Evolutionary conservation across 305 asterid genomes (phyloP).

Genomic region (Ilex paraguariensis): DNA sequence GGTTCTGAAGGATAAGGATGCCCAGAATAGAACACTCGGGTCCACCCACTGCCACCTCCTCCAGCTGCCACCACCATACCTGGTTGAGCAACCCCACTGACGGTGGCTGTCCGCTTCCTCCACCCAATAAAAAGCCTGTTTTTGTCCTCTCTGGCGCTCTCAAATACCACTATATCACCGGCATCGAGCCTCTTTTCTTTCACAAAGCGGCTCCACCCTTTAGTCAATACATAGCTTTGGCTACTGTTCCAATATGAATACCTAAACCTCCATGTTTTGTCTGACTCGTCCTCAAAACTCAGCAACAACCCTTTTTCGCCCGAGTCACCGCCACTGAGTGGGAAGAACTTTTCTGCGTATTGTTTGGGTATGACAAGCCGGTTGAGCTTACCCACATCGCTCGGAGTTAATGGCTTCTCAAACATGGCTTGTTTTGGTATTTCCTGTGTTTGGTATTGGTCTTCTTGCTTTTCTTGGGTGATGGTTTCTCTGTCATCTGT

Average conservation of each 20-base stretch:
- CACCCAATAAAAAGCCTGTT: constrained; percentile 40
- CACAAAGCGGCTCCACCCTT: constrained; percentile 54
- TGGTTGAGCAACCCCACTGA: constrained; percentile 2
- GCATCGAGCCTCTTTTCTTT: constrained; percentile 44
- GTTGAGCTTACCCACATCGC: constrained; percentile 51
- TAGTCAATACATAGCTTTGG: constrained; percentile 47
- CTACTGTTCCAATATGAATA: constrained; percentile 53
- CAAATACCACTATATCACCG: constrained; percentile 39
- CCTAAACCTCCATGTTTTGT: constrained; percentile 39
- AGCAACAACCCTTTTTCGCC: constrained; percentile 37
- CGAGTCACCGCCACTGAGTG: constrained; percentile 20
- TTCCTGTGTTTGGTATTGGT: not conserved
- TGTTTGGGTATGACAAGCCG: constrained; percentile 50
- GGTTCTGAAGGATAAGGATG: constrained; percentile 30
- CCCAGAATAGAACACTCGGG: constrained; percentile 22
- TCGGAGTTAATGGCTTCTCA: constrained; percentile 47
- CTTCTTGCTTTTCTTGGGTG: not conserved
- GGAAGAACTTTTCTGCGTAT: constrained; percentile 46
- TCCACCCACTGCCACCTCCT: constrained; percentile 24
- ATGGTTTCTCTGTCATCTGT: not conserved
- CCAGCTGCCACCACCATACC: constrained; percentile 9
- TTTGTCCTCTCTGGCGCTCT: constrained; percentile 28
- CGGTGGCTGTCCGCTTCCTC: constrained; percentile 24
- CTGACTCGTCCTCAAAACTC: constrained; percentile 43
- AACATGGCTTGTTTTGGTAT: constrained; percentile 33